Evolutionary conservation across 805 yeast genomes (phyloP), one percentile per base, ranked within the genome.

Genomic region (Saccharomycopsis olivae): DNA sequence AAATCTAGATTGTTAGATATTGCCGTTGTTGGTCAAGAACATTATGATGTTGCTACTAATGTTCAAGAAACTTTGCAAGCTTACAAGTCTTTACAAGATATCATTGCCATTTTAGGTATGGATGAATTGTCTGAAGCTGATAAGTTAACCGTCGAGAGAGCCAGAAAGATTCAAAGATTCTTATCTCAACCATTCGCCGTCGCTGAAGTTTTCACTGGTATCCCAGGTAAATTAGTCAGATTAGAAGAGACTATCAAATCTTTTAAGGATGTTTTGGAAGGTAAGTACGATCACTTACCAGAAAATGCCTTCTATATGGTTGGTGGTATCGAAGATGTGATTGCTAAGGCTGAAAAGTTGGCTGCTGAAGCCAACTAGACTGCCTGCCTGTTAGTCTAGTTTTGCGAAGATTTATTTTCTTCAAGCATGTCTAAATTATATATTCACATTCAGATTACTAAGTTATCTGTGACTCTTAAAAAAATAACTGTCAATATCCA

Each of bases 21-120:
- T 61, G 61, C 95, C 52, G 92, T 92, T 62, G 96, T 92, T 58
- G 98, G 98, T 70, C 83, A 86, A 71, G 98, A 92, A 75, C 98
- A 92, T 75, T 92, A 92, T 73, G 82, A 80, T 56, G 86, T 82
- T 65, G 98, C 98, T 52, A 73, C 94, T 56, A 62, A 69, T 59
- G 98, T 92, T 56, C 98, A 92, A 77, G 92, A 88, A 75, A 92
- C 98, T 58, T 76, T 92, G 68, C 98, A 92, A 77, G 96, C 97
- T 58, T 92, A 92, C 83, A 92, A 92, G 78, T 92, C 98, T 57
- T 78, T 92, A 67, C 98, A 92, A 77, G 98, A 92, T 81, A 92
- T 92, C 71, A 92, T 92, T 80, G 98, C 98, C 69, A 92, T 92
- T 78, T 83, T 92, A 69, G 98, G 98, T 88, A 92, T 92, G 98